These are phyloP conservation scores for Ulmus americana DNA, from an alignment of 331 rosid species.

Conservation along the genomic window DNA sequence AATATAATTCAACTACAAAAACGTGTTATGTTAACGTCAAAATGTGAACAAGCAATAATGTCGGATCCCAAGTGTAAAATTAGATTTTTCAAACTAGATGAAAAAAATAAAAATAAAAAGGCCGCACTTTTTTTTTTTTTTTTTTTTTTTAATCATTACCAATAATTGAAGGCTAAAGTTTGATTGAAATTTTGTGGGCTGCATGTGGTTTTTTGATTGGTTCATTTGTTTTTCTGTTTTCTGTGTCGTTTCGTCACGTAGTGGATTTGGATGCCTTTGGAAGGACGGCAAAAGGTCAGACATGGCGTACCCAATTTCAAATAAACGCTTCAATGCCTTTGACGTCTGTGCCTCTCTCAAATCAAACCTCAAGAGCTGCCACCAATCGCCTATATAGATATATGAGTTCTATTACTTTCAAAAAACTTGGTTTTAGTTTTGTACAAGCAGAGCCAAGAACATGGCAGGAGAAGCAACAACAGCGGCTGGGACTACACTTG, in stretches of 20 bases:
- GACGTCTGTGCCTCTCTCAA: no score
- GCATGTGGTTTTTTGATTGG: no score
- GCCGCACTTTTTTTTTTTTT: no score
- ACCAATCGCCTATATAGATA: not conserved
- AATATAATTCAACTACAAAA: not conserved
- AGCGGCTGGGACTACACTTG: slow-evolving; percentile 20
- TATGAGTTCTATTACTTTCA: not conserved
- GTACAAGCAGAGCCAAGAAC: not conserved
- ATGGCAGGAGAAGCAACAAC: not conserved
- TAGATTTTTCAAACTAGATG: no score
- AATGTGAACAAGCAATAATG: not conserved
- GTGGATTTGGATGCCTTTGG: not conserved
- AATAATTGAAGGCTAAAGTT: no score
- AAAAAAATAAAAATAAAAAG: no score
- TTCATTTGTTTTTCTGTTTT: no score
- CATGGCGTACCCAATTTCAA: slow-evolving; percentile 13
- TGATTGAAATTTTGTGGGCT: no score
- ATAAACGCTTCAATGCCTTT: no score
- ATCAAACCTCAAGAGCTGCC: no score
- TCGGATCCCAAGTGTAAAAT: not conserved
- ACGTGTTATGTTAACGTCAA: not conserved
- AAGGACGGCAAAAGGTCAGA: slow-evolving; percentile 5
- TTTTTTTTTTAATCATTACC: no score
- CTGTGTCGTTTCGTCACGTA: not conserved
- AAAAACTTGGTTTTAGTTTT: not conserved